Conservation (phyloP, 208 protist species). For the Tritrichomonas foetus region DNA sequence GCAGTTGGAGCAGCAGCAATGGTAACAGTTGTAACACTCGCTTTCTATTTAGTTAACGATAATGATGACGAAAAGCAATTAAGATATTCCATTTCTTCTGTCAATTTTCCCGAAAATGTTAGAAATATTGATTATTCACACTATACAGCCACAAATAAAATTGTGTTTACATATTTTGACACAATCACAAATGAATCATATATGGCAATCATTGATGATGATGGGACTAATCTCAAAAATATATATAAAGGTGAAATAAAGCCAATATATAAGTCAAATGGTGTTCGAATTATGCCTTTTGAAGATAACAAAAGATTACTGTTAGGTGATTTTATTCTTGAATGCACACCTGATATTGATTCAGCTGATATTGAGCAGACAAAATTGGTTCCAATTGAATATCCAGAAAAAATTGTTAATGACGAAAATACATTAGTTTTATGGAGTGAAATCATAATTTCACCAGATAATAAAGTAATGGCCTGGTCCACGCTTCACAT, state of each 20-base stretch:
- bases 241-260: background rate
- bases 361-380: background rate
- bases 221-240: background rate
- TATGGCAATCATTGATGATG: background rate
- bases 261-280: background rate
- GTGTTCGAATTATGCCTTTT: slow-evolving; percentile 2
- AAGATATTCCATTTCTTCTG: too few relatives aligned
- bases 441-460: background rate
- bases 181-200: background rate
- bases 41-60: too few relatives aligned
- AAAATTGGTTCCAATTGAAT: background rate
- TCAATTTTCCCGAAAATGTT: too few relatives aligned
- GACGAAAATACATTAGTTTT: background rate
- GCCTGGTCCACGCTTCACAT: background rate
- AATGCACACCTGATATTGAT: slow-evolving; percentile 13
- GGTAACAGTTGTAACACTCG: too few relatives aligned
- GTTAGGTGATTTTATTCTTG: background rate
- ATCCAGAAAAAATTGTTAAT: background rate
- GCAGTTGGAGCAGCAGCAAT: too few relatives aligned
- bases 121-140: too few relatives aligned
- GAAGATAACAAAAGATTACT: background rate
- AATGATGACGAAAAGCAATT: too few relatives aligned
- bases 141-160: too few relatives aligned
- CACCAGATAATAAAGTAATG: background rate
- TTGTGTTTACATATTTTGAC: background rate